Conservation (phyloP, 129 eudicot species). For the Flaveria linearis region DNA sequence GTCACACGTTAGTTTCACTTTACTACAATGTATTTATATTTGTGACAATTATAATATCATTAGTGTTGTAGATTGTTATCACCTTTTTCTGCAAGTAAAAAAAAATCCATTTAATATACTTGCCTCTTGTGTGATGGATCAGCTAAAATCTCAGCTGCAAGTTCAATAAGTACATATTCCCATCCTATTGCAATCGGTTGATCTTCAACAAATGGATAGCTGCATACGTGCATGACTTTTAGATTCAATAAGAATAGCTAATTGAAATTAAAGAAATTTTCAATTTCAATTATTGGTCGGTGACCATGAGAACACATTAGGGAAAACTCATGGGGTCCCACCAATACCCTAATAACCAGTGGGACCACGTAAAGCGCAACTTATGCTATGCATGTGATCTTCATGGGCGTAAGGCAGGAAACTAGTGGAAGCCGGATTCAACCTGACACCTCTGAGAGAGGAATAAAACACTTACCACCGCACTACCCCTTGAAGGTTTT, state of each 20-base stretch:
- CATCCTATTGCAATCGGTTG: constrained; percentile 78
- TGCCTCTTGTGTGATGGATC: constrained; percentile 74
- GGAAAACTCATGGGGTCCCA: neutral
- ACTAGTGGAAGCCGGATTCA: neutral
- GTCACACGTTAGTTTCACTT: neutral
- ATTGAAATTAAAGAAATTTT: neutral
- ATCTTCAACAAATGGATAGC: constrained; percentile 85
- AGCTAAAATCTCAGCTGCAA: constrained; percentile 67
- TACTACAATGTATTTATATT: neutral
- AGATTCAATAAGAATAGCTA: neutral
- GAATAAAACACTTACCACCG: neutral
- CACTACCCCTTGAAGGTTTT: neutral
- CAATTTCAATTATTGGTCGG: neutral
- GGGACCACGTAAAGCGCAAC: neutral
- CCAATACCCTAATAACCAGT: neutral
- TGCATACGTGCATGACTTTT: constrained; percentile 26
- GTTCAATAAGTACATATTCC: constrained; percentile 73
- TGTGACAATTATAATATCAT: neutral
- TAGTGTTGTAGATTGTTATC: neutral
- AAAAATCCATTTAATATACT: neutral
- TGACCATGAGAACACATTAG: neutral
- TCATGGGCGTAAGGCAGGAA: neutral
- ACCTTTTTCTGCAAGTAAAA: constrained; percentile 3
- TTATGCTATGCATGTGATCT: neutral
- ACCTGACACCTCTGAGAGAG: neutral